A percentile compares a stretch with the other conserved stretches of the same genome.
These are phyloP conservation scores for Blastobotrys chiropterorum DNA, from an alignment of 805 yeast species.

Conservation along the genomic window DNA sequence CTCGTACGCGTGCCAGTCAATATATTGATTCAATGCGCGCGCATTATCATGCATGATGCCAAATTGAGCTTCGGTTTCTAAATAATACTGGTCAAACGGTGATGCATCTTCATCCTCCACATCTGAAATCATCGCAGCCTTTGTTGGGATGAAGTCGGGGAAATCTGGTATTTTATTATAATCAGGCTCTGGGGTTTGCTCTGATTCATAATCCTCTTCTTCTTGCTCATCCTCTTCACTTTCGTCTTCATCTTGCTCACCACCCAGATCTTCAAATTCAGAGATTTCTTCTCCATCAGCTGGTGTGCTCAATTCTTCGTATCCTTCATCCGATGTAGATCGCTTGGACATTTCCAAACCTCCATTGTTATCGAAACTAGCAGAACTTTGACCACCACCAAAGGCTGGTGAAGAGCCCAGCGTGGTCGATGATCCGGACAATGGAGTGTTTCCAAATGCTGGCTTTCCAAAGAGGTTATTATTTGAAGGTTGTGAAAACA, in stretches of 20 bases:
- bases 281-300: neutral
- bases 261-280: neutral
- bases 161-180: neutral
- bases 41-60: conserved; percentile 4
- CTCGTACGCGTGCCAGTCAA: conserved; percentile 6
- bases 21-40: neutral
- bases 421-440: neutral
- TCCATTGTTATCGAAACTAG: conserved; percentile 1
- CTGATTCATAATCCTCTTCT: conserved; percentile 10
- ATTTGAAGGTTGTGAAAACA: neutral
- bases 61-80: conserved; percentile 8
- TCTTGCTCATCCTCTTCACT: conserved; percentile 6
- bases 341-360: conserved; percentile 3
- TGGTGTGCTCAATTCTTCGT: neutral
- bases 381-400: conserved; percentile 4
- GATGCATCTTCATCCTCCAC: neutral
- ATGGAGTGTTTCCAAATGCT: neutral
- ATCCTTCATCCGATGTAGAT: neutral
- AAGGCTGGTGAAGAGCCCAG: conserved; percentile 2
- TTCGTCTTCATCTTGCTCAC: conserved; percentile 7
- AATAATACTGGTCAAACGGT: conserved; percentile 9
- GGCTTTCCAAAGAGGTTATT: neutral
- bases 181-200: conserved; percentile 7
- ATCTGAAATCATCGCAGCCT: neutral
- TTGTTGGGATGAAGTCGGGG: neutral